Conservation (phyloP, 495 filamentous ascomycete genomes). For the Aspergillus mulundensis region DNA sequence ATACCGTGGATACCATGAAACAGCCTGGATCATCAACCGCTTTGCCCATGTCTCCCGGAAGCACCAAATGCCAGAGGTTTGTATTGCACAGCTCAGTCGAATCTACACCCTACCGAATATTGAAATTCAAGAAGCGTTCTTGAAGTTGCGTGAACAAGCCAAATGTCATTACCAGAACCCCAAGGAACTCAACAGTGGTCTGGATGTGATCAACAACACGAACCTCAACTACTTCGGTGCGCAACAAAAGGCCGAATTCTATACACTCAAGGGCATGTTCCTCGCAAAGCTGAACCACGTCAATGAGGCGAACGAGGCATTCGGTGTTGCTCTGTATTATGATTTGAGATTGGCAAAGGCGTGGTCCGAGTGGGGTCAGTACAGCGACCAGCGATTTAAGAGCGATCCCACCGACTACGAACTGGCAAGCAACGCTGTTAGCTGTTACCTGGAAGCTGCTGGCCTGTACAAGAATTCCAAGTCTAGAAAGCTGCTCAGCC, state of each 20-base stretch:
- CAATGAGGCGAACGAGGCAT: slow-evolving; percentile 87
- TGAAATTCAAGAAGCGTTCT: slow-evolving; percentile 97
- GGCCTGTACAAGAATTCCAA: slow-evolving; percentile 95
- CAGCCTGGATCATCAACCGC: slow-evolving; percentile 98
- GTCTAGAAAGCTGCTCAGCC: slow-evolving; percentile 89
- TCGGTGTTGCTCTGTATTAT: slow-evolving; percentile 89
- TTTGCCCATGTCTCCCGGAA: slow-evolving; percentile 98
- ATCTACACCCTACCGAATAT: slow-evolving; percentile 99
- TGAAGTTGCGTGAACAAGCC: slow-evolving; percentile 94
- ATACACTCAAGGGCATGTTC: slow-evolving; percentile 99
- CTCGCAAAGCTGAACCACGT: slow-evolving; percentile 85
- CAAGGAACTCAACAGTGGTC: slow-evolving; percentile 79
- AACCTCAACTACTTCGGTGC: slow-evolving; percentile 97
- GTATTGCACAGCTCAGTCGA: slow-evolving; percentile 90
- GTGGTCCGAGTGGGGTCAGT: slow-evolving; percentile 99
- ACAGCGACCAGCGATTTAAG: slow-evolving; percentile 94
- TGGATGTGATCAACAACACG: slow-evolving; percentile 99
- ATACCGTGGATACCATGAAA: slow-evolving; percentile 96
- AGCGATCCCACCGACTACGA: slow-evolving; percentile 73
- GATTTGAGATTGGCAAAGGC: slow-evolving; percentile 94
- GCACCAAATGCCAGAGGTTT: slow-evolving; percentile 94
- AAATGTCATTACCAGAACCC: slow-evolving; percentile 98
- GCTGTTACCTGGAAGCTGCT: slow-evolving; percentile 93
- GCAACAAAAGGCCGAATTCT: slow-evolving; percentile 97
- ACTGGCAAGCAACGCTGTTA: slow-evolving; percentile 83